Conservation (phyloP, 192 early-diverging fungal species). For the Podila epigama region DNA sequence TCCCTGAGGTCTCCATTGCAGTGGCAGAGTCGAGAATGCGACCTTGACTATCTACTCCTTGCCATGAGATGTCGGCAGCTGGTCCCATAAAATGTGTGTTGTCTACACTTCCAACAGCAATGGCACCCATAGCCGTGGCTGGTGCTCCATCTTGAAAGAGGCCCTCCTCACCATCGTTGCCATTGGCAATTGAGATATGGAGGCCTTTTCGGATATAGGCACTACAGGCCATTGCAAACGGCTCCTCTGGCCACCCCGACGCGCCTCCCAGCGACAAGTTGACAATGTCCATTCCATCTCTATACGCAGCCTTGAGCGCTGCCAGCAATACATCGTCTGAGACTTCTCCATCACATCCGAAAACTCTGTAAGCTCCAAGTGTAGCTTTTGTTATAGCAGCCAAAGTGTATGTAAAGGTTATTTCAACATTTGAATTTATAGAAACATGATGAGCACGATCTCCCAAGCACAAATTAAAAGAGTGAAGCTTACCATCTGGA, state of each 20-base stretch:
- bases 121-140: conserved; percentile 29
- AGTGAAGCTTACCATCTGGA: conserved; percentile 64
- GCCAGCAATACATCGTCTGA: conserved; percentile 76
- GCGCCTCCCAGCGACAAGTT: conserved; percentile 83
- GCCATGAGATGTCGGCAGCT: conserved; percentile 13
- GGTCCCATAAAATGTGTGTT: conserved; percentile 35
- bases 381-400: too few relatives aligned
- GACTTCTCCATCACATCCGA: conserved; percentile 76
- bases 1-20: neutral
- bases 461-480: neutral
- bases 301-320: conserved; percentile 73
- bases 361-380: conserved; percentile 81
- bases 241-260: conserved; percentile 64
- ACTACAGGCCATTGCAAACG: conserved; percentile 64
- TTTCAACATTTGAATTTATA: too few relatives aligned
- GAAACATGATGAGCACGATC: too few relatives aligned
- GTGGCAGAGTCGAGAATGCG: neutral
- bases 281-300: conserved; percentile 80
- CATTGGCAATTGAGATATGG: conserved; percentile 65
- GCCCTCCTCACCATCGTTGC: conserved; percentile 69
- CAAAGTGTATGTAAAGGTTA: too few relatives aligned
- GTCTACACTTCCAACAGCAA: conserved; percentile 62
- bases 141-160: conserved; percentile 36
- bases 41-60: neutral
- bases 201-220: conserved; percentile 54